Evolutionary conservation across 2,329 filamentous ascomycete species (phyloP).

Genomic region (Diaporthe destruens): DNA sequence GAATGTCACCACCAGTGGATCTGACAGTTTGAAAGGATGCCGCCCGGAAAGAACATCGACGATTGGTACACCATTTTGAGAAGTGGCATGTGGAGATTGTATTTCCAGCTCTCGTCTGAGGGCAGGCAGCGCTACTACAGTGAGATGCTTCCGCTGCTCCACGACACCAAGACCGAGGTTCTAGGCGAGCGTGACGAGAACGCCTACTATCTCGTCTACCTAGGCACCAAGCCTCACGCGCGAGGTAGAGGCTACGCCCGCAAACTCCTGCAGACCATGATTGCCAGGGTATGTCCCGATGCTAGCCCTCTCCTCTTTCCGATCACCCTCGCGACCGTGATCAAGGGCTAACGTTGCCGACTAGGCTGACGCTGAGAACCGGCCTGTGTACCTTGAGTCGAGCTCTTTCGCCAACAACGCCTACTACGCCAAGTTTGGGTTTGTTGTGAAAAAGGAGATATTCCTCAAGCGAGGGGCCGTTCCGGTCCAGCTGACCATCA

Average conservation of each 20-base stretch:
- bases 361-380: constrained; percentile 76
- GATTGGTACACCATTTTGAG: constrained; percentile 78
- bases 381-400: constrained; percentile 83
- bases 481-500: constrained; percentile 79
- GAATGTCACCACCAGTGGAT: constrained; percentile 26
- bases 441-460: constrained; percentile 74
- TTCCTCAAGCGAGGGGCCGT: constrained; percentile 68
- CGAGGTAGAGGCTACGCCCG: constrained; percentile 80
- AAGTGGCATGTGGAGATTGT: constrained; percentile 82
- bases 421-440: constrained; percentile 83
- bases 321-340: not conserved
- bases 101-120: constrained; percentile 79
- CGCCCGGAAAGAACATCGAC: constrained; percentile 80
- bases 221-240: constrained; percentile 79
- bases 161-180: constrained; percentile 77
- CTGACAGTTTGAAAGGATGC: constrained; percentile 68
- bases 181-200: constrained; percentile 75
- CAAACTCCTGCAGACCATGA: constrained; percentile 78
- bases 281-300: constrained; percentile 63
- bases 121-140: constrained; percentile 80
- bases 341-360: not conserved
- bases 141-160: constrained; percentile 81
- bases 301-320: not conserved
- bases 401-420: constrained; percentile 75
- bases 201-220: constrained; percentile 86